Base-by-base conservation (phyloP, 1,284 basidiomycete genomes). In the Hypsizygus ulmarius region DNA sequence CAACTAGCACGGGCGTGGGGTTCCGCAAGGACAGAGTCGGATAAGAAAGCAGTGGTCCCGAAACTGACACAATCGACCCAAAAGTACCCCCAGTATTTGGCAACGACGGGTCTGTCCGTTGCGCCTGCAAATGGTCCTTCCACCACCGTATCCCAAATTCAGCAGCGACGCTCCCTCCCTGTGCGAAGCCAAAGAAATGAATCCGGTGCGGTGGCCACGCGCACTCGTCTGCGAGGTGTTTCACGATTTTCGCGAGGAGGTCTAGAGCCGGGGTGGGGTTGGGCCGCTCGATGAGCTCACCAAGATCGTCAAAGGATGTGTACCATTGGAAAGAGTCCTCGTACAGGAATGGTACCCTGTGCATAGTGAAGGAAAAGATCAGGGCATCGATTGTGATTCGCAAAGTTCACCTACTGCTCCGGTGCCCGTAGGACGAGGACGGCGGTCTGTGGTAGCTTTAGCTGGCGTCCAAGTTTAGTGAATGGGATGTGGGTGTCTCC, bases 121-220 rank as follows among this genome's bases (percentile, higher is more conserved):
- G 59, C 56, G 40, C 36, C 44, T 68, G 62, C 34, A 72, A 60
- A 55, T 74, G 61, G 18, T 61, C 43, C 45, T 70, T 73, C 76
- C 77, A 79, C 65, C 71, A 74, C 19, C 66, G 58, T 40, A 88
- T 57, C 11, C 72, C 77, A 27, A 84, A 72, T 64, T 97, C 92
- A 1, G 79, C 77, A 2, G 82, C 89, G 29, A 92, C 79, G 21
- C 77, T 90, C 0, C 91, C 93, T 0, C 93, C 93, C 65, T 97
- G 93, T 0, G 80, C 91, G 59, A 93, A 97, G 3, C 93, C 93
- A 57, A 96, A 92, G 10, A 95, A 60, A 63, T 97, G 93, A 15
- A 97, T 85, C 14, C 78, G 72, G 4, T 77, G 56, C 0, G 75
- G 57, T 0, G 78, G 68, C 93, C 93, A 96, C 0, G 69, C 60